Conservation (phyloP, 192 early-diverging fungal genomes). For the Coemansia aciculifera region DNA sequence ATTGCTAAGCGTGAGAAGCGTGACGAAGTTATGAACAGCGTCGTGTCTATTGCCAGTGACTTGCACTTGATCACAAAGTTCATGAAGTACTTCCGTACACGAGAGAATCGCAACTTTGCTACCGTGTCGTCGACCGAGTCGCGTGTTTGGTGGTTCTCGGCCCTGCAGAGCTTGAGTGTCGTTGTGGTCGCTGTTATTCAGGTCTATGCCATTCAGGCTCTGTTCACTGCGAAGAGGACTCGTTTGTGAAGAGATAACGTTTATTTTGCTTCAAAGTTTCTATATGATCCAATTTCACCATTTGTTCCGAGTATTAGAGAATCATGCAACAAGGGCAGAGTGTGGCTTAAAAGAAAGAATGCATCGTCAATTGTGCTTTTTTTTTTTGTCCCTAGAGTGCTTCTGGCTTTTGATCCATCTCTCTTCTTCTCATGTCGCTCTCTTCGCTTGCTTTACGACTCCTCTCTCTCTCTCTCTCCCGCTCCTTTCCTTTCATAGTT, state of each 20-base stretch:
- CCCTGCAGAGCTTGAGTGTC: slow-evolving; percentile 73
- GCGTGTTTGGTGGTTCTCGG: slow-evolving; percentile 92
- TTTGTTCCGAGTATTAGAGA: background rate
- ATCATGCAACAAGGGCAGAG: background rate
- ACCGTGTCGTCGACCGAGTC: slow-evolving; percentile 86
- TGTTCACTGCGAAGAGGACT: slow-evolving; percentile 77
- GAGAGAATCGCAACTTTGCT: slow-evolving; percentile 88
- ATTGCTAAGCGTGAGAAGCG: slow-evolving; percentile 59
- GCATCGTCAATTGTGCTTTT: background rate
- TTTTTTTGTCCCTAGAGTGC: background rate
- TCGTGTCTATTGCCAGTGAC: slow-evolving; percentile 64
- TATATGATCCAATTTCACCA: background rate
- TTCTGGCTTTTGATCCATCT: background rate
- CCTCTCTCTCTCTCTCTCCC: background rate
- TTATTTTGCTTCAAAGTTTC: background rate
- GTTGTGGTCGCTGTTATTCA: slow-evolving; percentile 86
- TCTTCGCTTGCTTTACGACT: background rate
- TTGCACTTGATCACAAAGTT: slow-evolving; percentile 73
- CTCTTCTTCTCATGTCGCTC: background rate
- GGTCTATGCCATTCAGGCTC: slow-evolving; percentile 89
- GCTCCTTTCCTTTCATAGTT: too few relatives aligned
- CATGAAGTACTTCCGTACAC: slow-evolving; percentile 85
- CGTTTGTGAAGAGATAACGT: slow-evolving; percentile 23
- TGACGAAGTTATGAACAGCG: slow-evolving; percentile 58
- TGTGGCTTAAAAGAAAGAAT: background rate